phyloP scores from a whole-genome alignment of 352 stramenopile species.

The Globisporangium echinulatum region DNA sequence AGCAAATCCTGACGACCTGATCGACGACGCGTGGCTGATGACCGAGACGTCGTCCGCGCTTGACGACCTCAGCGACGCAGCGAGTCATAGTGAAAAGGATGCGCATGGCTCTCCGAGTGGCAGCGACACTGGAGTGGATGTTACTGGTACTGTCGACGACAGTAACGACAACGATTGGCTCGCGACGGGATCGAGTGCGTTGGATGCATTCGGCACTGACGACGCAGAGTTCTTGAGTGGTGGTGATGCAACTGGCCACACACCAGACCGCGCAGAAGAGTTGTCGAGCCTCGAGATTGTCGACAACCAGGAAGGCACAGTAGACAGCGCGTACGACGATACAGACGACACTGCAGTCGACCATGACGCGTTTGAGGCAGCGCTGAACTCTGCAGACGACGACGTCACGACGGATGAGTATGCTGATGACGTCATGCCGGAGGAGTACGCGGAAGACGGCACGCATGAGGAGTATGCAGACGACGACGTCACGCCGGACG shows the following conservation, averaged over 20 bases:
- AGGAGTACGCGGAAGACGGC: not conserved
- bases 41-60: not conserved
- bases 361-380: not conserved
- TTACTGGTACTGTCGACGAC: too few species aligned
- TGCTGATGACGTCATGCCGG: not conserved
- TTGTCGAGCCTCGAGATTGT: too few species aligned
- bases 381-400: not conserved
- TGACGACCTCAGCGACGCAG: not conserved
- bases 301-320: not conserved
- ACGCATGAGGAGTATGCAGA: not conserved
- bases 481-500: not conserved
- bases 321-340: not conserved
- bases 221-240: not conserved
- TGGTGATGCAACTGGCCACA: not conserved
- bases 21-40: constrained; percentile 7
- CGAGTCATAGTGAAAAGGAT: too few species aligned
- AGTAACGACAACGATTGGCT: not conserved
- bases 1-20: not conserved
- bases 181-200: not conserved
- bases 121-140: not conserved
- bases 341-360: not conserved
- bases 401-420: not conserved
- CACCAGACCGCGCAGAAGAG: not conserved
- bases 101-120: not conserved
- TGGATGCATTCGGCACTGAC: not conserved